phyloP scores from a whole-genome alignment of 495 filamentous ascomycete species.

The Letharia columbiana region DNA sequence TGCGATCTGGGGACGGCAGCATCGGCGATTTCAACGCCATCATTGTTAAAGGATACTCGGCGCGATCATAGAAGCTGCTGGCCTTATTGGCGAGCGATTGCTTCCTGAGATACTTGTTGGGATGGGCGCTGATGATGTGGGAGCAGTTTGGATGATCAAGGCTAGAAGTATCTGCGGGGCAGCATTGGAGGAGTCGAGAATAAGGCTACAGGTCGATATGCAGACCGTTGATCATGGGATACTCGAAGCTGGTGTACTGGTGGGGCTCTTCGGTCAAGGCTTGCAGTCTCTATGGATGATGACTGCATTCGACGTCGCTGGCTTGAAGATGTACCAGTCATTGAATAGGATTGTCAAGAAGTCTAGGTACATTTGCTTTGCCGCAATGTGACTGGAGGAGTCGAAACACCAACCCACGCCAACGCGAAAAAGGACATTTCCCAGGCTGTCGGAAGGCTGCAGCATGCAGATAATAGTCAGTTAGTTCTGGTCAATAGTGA shows the following conservation, averaged over 20 bases:
- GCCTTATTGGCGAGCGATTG: neutral
- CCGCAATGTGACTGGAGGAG: slow-evolving; percentile 14
- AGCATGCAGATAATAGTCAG: slow-evolving; percentile 1
- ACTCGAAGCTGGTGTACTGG: neutral
- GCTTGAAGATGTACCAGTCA: slow-evolving; percentile 9
- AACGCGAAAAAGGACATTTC: neutral
- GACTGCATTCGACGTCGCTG: neutral
- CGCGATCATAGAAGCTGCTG: slow-evolving; percentile 2
- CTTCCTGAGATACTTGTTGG: neutral
- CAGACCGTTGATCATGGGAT: slow-evolving; percentile 7
- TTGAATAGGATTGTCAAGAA: slow-evolving; percentile 1
- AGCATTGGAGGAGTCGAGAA: slow-evolving; percentile 5
- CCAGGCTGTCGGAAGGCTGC: slow-evolving; percentile 12
- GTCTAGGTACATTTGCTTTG: slow-evolving; percentile 10
- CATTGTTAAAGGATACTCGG: slow-evolving; percentile 6
- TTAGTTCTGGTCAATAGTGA: neutral
- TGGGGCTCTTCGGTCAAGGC: slow-evolving; percentile 1
- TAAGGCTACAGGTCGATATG: slow-evolving; percentile 1
- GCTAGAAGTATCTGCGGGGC: slow-evolving; percentile 15
- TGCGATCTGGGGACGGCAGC: slow-evolving; percentile 25
- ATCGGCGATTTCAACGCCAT: slow-evolving; percentile 27
- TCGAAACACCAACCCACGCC: slow-evolving; percentile 6
- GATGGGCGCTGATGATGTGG: neutral
- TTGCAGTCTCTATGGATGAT: neutral
- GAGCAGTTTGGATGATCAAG: slow-evolving; percentile 5